Conservation (phyloP, 2,329 filamentous ascomycete species). For the Hymenoscyphus fraxineus region DNA sequence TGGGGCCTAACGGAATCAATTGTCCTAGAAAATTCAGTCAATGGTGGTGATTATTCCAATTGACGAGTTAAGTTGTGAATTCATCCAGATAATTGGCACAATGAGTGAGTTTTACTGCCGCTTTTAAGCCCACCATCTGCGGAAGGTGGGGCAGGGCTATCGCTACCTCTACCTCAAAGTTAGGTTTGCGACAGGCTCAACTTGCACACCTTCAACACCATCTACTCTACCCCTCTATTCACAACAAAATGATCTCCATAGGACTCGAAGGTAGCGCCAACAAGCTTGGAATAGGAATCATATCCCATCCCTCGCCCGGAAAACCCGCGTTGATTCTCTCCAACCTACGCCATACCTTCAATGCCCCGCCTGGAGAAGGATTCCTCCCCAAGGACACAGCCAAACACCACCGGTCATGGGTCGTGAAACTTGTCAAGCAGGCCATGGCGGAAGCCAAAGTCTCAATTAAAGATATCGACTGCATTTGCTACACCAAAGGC, state of each 20-base stretch:
- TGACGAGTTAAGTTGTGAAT: too few species aligned
- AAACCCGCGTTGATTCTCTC: slow-evolving; percentile 67
- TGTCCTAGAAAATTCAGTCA: too few species aligned
- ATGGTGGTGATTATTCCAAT: too few species aligned
- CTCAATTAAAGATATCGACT: slow-evolving; percentile 66
- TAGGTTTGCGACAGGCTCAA: slow-evolving; percentile 2
- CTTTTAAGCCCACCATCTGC: too few species aligned
- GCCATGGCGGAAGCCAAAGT: slow-evolving; percentile 70
- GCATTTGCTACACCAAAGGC: slow-evolving; percentile 92
- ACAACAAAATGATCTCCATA: slow-evolving; percentile 56
- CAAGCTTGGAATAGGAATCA: slow-evolving; percentile 92
- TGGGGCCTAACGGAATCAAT: too few species aligned
- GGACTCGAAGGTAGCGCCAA: slow-evolving; percentile 93
- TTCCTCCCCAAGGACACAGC: slow-evolving; percentile 97
- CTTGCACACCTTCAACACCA: not conserved
- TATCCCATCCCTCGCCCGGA: slow-evolving; percentile 62
- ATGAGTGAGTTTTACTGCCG: too few species aligned
- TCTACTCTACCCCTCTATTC: not conserved
- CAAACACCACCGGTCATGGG: slow-evolving; percentile 81
- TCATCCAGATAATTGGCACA: too few species aligned
- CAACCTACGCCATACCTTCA: slow-evolving; percentile 92
- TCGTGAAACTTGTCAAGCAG: slow-evolving; percentile 74
- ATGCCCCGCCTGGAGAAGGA: slow-evolving; percentile 85
- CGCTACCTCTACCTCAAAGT: not conserved
- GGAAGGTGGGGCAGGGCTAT: not conserved